phyloP scores from a whole-genome alignment of 2,329 filamentous ascomycete species.

The Pseudocercospora crystallina region DNA sequence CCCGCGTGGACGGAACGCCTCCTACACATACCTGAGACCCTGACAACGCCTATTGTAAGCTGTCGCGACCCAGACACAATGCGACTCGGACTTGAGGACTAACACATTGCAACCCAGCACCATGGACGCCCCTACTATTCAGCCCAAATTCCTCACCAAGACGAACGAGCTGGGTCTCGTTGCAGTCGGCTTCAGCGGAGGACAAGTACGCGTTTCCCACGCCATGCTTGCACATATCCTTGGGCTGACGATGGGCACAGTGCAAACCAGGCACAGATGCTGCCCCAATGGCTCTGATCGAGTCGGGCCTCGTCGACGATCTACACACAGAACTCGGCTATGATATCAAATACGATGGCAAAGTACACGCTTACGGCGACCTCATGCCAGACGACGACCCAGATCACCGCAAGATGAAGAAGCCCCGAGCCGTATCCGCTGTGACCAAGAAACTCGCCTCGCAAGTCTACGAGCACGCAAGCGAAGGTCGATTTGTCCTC shows the following conservation, averaged over 20 bases:
- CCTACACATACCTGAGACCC: too few species aligned
- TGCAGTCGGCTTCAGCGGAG: conserved; percentile 93
- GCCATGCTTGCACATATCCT: too few species aligned
- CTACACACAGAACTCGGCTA: conserved; percentile 84
- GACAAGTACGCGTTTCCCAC: conserved; percentile 82
- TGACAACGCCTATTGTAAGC: too few species aligned
- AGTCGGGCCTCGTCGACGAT: conserved; percentile 80
- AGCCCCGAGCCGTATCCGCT: conserved; percentile 78
- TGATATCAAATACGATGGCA: conserved; percentile 78
- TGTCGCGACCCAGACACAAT: too few species aligned
- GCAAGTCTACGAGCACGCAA: conserved; percentile 85
- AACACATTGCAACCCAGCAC: neutral
- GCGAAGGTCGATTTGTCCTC: conserved; percentile 79
- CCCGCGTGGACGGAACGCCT: too few species aligned
- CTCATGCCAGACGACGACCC: conserved; percentile 71
- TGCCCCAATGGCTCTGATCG: conserved; percentile 83
- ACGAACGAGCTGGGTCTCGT: conserved; percentile 84
- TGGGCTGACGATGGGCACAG: conserved; percentile 46
- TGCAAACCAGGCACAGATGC: conserved; percentile 90
- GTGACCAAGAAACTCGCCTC: conserved; percentile 77
- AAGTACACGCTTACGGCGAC: conserved; percentile 78
- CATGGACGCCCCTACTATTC: conserved; percentile 55
- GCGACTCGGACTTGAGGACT: too few species aligned
- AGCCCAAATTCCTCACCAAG: conserved; percentile 75
- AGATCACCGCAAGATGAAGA: conserved; percentile 89